Conservation (phyloP, 2,329 filamentous ascomycete genomes). For the Aspergillus tanneri region DNA sequence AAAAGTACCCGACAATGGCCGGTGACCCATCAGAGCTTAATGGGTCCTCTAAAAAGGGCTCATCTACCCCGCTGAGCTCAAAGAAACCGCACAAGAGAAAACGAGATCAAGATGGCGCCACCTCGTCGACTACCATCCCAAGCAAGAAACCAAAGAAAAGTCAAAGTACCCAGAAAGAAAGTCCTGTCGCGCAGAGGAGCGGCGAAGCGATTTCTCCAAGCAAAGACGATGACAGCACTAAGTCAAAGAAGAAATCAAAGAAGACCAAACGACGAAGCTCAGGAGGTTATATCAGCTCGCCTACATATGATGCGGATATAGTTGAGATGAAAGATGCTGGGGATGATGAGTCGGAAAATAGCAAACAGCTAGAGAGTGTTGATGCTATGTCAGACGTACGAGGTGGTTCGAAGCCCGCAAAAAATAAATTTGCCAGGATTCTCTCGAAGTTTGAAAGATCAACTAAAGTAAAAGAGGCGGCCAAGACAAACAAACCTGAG, state of each 20-base stretch:
- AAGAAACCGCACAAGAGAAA: constrained; percentile 36
- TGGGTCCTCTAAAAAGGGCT: constrained; percentile 38
- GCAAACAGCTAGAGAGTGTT: constrained; percentile 5
- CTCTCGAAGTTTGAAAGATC: constrained; percentile 44
- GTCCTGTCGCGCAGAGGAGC: constrained; percentile 28
- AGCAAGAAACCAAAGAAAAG: constrained; percentile 41
- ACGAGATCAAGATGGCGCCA: constrained; percentile 30
- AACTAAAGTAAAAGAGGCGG: constrained; percentile 21
- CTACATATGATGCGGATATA: constrained; percentile 31
- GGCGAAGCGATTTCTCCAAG: constrained; percentile 28
- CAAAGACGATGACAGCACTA: constrained; percentile 18
- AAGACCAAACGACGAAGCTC: constrained; percentile 37
- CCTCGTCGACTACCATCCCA: constrained; percentile 30
- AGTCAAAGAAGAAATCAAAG: constrained; percentile 36
- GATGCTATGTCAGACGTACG: constrained; percentile 11
- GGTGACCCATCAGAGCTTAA: constrained; percentile 49
- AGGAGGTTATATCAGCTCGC: constrained; percentile 10
- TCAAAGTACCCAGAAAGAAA: constrained; percentile 27
- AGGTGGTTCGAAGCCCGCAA: constrained; percentile 19
- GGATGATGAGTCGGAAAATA: constrained; percentile 2
- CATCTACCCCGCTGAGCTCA: constrained; percentile 20
- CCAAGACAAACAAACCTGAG: constrained; percentile 14
- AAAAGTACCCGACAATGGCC: constrained; percentile 41
- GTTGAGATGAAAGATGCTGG: constrained; percentile 6
- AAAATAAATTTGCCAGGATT: constrained; percentile 37